Evolutionary conservation across 805 yeast genomes (phyloP), one percentile per base, ranked within the genome.

Genomic region (Barnettozyma siamensis): DNA sequence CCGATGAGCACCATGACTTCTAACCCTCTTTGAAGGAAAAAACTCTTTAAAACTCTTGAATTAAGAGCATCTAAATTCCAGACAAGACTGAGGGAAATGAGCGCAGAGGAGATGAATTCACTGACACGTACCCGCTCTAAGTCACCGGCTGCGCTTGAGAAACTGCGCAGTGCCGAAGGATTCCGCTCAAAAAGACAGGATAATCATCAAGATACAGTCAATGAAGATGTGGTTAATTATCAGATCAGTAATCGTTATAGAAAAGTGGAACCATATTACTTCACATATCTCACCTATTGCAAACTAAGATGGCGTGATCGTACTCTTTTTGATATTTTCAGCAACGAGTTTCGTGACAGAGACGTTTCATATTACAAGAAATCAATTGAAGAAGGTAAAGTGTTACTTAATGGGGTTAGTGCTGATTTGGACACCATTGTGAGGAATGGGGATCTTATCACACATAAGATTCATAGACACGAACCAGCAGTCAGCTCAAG

Each of bases 231-330:
- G 2, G 78, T 80, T 3, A 60, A 70, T 21, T 82, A 81, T 51
- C 50, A 55, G 1, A 63, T 81, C 3, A 80, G 76, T 16, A 86
- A 84, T 0, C 65, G 75, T 3, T 64, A 86, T 38, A 65, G 97
- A 35, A 67, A 83, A 46, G 85, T 93, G 2, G 70, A 78, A 1
- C 98, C 99, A 0, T 93, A 93, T 59, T 84, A 72, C 55, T 91
- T 77, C 67, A 88, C 95, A 0, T 91, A 93, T 57, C 69, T 87
- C 62, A 93, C 99, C 0, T 86, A 53, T 57, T 89, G 97, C 62
- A 93, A 93, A 61, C 65, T 73, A 57, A 70, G 99, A 55, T 93
- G 99, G 99, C 72, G 91, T 51, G 89, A 83, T 51, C 67, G 87
- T n/a, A 78, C 78, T 17, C 61, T 93, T 27, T 48, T 88, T 5